phyloP scores from a whole-genome alignment of 345 rosid genomes.

The Gossypium turneri region DNA sequence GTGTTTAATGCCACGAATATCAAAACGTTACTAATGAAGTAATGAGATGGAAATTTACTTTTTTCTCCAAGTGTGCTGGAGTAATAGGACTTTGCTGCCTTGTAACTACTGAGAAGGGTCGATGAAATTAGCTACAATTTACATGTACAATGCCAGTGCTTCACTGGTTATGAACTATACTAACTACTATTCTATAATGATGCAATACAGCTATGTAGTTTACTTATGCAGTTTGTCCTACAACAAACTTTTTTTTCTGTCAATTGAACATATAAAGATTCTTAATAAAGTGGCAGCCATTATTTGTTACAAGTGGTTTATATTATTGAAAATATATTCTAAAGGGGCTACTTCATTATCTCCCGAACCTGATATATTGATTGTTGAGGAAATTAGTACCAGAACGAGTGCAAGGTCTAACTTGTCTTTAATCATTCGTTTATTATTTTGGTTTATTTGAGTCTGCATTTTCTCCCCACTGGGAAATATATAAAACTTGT shows the following conservation, averaged over 20 bases:
- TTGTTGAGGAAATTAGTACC: neutral
- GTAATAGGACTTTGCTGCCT: constrained; percentile 4
- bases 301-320: neutral
- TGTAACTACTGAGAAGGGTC: neutral
- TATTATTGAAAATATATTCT: neutral
- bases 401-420: neutral
- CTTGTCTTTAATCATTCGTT: neutral
- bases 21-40: constrained; percentile 51
- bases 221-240: neutral
- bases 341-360: neutral
- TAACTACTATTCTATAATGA: neutral
- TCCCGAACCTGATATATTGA: neutral
- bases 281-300: neutral
- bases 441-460: neutral
- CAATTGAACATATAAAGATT: neutral
- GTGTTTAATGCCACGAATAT: constrained; percentile 73
- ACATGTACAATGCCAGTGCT: neutral
- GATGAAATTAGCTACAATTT: neutral
- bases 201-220: neutral
- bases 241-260: neutral
- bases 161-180: neutral
- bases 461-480: neutral
- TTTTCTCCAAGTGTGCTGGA: constrained; percentile 12
- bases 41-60: constrained; percentile 8
- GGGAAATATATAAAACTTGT: neutral